A percentile compares a stretch with the other conserved stretches of the same genome.
Conservation (phyloP, 768 basidiomycete genomes). For the Serendipita sp. region DNA sequence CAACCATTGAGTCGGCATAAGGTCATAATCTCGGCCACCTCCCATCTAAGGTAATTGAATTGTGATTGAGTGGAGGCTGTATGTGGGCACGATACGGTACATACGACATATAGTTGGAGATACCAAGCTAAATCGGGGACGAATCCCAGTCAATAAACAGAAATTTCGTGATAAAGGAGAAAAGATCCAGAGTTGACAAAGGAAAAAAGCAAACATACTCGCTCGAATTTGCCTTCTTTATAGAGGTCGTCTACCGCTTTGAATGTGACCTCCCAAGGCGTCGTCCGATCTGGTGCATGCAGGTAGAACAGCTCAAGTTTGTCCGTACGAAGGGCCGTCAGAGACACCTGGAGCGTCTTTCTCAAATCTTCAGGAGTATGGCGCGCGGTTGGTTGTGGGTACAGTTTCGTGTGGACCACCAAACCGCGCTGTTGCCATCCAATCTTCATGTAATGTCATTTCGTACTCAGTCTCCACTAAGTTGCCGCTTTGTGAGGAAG, state of each 20-base stretch:
- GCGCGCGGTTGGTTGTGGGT: slow-evolving; percentile 21
- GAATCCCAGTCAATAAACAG: neutral
- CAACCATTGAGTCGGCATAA: slow-evolving; percentile 30
- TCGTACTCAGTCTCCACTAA: slow-evolving; percentile 9
- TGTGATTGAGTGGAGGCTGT: slow-evolving; percentile 10
- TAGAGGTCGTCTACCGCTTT: slow-evolving; percentile 32
- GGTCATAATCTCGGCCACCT: slow-evolving; percentile 31
- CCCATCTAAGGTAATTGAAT: slow-evolving; percentile 20
- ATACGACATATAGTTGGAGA: slow-evolving; percentile 30
- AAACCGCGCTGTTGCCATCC: slow-evolving; percentile 34
- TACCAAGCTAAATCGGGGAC: slow-evolving; percentile 24
- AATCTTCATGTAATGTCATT: neutral
- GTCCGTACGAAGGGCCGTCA: slow-evolving; percentile 33
- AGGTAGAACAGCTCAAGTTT: slow-evolving; percentile 33
- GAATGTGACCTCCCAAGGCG: slow-evolving; percentile 32
- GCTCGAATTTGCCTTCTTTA: slow-evolving; percentile 36
- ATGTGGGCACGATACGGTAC: slow-evolving; percentile 12
- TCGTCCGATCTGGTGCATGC: slow-evolving; percentile 29
- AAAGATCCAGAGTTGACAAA: neutral
- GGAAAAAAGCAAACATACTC: slow-evolving; percentile 13
- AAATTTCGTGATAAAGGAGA: no score
- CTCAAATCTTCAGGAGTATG: slow-evolving; percentile 20
- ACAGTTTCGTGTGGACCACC: slow-evolving; percentile 44
- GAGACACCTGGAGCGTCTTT: slow-evolving; percentile 20
- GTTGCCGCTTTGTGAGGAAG: slow-evolving; percentile 10